Conservation (phyloP, 2,329 filamentous ascomycete genomes). For the Stemphylium beticola region DNA sequence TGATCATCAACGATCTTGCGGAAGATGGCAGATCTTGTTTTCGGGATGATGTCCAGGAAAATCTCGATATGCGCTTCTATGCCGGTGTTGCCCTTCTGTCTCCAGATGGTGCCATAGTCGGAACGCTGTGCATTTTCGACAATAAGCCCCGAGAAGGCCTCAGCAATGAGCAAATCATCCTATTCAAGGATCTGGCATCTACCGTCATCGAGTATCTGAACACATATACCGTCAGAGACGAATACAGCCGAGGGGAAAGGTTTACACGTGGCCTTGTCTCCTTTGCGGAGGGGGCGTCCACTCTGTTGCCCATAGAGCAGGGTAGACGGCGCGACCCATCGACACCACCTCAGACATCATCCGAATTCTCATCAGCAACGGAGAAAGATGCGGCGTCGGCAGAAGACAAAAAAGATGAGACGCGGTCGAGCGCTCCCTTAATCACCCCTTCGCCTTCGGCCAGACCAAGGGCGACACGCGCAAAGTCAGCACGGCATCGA, state of each 20-base stretch:
- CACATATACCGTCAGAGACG: constrained; percentile 34
- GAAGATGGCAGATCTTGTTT: background rate
- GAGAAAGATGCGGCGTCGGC: background rate
- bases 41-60: constrained; percentile 1
- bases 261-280: constrained; percentile 41
- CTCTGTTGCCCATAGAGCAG: constrained; percentile 23
- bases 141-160: constrained; percentile 24
- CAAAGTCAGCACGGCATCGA: constrained; percentile 17
- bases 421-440: background rate
- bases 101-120: constrained; percentile 32
- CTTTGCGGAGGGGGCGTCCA: constrained; percentile 38
- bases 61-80: constrained; percentile 27
- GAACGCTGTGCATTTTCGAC: constrained; percentile 35
- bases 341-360: background rate
- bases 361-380: background rate
- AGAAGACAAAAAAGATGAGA: background rate
- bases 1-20: constrained; percentile 20
- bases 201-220: constrained; percentile 37
- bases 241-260: constrained; percentile 35
- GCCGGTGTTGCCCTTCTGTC: constrained; percentile 37
- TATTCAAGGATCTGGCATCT: constrained; percentile 32
- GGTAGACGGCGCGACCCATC: background rate
- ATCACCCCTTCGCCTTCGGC: background rate
- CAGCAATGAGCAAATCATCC: constrained; percentile 14
- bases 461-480: constrained; percentile 2